A percentile compares a stretch with the other conserved stretches of the same genome.
phyloP scores from a whole-genome alignment of 2,329 filamentous ascomycete genomes.

The Boeremia lycopersici region DNA sequence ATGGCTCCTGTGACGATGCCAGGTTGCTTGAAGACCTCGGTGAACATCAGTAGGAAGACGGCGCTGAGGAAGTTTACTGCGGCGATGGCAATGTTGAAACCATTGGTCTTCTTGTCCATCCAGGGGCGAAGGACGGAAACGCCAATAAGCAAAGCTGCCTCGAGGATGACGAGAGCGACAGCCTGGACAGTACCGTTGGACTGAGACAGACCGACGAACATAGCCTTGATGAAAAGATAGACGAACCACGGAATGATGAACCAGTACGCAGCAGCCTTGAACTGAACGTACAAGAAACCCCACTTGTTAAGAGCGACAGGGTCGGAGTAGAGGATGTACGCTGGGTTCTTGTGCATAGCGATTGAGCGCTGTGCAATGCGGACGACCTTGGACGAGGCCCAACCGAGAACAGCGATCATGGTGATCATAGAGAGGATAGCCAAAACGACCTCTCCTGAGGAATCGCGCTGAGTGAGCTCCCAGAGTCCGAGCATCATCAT shows the following conservation, averaged over 20 bases:
- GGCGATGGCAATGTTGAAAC: constrained; percentile 92
- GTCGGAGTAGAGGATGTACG: constrained; percentile 96
- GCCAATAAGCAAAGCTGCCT: constrained; percentile 76
- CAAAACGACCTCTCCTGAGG: constrained; percentile 81
- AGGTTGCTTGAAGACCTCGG: constrained; percentile 82
- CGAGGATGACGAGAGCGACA: constrained; percentile 80
- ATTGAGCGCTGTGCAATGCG: constrained; percentile 87
- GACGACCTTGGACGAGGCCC: constrained; percentile 90
- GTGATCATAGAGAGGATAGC: constrained; percentile 88
- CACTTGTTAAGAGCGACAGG: constrained; percentile 95
- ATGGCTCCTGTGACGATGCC: constrained; percentile 83
- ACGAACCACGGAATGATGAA: constrained; percentile 81
- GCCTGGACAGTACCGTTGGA: constrained; percentile 74
- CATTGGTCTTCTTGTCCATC: constrained; percentile 99
- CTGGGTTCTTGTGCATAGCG: constrained; percentile 91
- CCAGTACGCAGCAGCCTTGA: constrained; percentile 94
- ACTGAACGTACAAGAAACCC: constrained; percentile 97
- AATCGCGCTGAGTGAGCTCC: constrained; percentile 89
- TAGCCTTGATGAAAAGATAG: constrained; percentile 84
- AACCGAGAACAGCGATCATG: constrained; percentile 76
- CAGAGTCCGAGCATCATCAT: constrained; percentile 90
- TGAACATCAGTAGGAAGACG: constrained; percentile 88
- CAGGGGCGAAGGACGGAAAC: constrained; percentile 84
- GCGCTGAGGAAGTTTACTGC: constrained; percentile 89
- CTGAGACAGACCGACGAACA: constrained; percentile 87